Evolutionary conservation across 106 monocot genomes (phyloP).

Genomic region (Apostasia shenzhenica): DNA sequence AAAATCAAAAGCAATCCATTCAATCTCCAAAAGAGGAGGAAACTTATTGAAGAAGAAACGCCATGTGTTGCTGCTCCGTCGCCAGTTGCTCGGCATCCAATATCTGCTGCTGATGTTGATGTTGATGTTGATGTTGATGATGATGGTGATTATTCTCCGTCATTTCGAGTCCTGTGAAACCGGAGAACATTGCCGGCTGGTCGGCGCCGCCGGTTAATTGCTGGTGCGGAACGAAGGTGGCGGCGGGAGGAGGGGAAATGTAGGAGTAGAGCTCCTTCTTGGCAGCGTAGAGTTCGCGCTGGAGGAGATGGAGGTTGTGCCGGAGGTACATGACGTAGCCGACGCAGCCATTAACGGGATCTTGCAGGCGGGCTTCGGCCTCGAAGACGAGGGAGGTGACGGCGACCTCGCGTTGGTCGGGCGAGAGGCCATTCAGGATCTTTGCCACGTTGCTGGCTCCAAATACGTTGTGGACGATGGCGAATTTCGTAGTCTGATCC

Average conservation of each 20-base stretch:
- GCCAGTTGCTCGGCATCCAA: neutral
- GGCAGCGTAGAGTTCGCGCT: conserved; percentile 29
- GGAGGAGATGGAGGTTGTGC: conserved; percentile 21
- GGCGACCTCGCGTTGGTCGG: conserved; percentile 45
- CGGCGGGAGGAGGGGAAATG: conserved; percentile 4
- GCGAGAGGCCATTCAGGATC: conserved; percentile 58
- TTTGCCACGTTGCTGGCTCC: conserved; percentile 87
- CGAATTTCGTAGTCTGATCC: conserved; percentile 61
- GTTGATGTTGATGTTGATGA: neutral
- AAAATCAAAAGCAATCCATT: no score
- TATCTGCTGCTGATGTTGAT: conserved; percentile 3
- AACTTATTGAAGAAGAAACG: no score
- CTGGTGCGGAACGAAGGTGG: conserved; percentile 1
- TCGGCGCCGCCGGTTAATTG: neutral
- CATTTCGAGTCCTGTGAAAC: no score
- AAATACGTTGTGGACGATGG: conserved; percentile 75
- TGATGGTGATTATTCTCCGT: neutral
- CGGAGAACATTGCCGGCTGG: neutral
- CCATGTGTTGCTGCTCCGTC: no score
- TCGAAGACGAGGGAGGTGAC: conserved; percentile 60
- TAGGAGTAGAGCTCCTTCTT: conserved; percentile 35
- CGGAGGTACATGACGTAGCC: conserved; percentile 42
- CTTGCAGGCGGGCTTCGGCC: conserved; percentile 41
- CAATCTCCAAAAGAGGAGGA: no score
- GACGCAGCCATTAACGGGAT: conserved; percentile 61